Base-by-base conservation (phyloP, 768 basidiomycete genomes). In the Pulveroboletus frians region DNA sequence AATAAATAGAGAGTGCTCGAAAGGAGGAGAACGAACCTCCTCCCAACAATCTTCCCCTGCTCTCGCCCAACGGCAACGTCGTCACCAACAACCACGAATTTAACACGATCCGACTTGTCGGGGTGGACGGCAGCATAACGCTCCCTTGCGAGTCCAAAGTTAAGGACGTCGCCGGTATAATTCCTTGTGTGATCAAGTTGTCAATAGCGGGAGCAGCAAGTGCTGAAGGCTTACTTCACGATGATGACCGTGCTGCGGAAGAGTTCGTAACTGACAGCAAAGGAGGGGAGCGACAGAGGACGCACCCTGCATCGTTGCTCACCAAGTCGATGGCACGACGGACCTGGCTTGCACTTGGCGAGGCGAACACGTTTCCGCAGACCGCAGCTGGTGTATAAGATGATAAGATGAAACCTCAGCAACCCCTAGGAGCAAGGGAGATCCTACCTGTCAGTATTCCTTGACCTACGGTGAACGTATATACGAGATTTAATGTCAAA, bases 71-170 rank as follows among this genome's bases (percentile, higher is more conserved):
- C 92, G 3, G 90, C 84, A 31, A 93, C 91, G 61, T 95, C 92
- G 63, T 95, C 92, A 6, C 85, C 91, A 5, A 95, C 89, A 37
- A 92, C 77, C 27, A 94, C 73, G 47, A 93, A 87, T 58, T 77
- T 82, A 62, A 90, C 77, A 23, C 71, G 70, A 44, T 85, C 77
- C 1, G 85, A 77, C 58, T 83, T 81, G 20, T 81, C 76, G 0
- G 88, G 83, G 47, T 85, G 76, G 41, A 73, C 66, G 5, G 88
- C 82, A 3, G 87, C 83, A 52, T 85, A 84, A 56, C 88, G 85
- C 60, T 95, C 91, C 56, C 82, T 85, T 3, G 92, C 92, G 9
- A 95, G 77, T 20, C 92, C 92, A 59, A 95, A 95, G 61, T 93
- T 91, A 40, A 95, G 80, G 32, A 92, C 78, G 57, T 95, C 92